A percentile compares a stretch with the other conserved stretches of the same genome.
These are phyloP conservation scores for Fusarium mangiferae DNA, from an alignment of 2,329 filamentous ascomycete genomes.

Conservation along the genomic window DNA sequence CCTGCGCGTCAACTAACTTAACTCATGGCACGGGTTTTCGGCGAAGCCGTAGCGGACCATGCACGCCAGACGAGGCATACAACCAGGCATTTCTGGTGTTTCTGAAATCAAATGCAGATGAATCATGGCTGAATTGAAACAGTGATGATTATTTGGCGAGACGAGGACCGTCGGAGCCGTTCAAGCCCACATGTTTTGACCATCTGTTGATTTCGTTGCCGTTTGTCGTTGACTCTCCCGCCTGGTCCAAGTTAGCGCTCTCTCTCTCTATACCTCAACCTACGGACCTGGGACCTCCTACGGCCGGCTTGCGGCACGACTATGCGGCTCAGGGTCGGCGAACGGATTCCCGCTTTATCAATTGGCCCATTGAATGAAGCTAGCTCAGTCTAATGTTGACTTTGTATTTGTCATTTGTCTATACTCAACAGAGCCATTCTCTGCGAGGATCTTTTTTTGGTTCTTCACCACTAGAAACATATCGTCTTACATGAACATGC, in stretches of 20 bases:
- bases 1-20: constrained; percentile 11
- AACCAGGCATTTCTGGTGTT: neutral
- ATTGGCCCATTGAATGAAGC: neutral
- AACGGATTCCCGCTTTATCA: neutral
- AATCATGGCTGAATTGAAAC: neutral
- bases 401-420: neutral
- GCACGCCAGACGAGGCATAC: constrained; percentile 7
- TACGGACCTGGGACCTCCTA: neutral
- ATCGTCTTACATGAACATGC: constrained; percentile 1
- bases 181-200: neutral
- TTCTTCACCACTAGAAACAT: neutral
- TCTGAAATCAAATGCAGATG: neutral
- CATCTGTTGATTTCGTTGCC: neutral
- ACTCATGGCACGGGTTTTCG: constrained; percentile 3
- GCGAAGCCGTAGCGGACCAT: constrained; percentile 23
- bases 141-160: neutral
- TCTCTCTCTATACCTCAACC: neutral
- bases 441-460: neutral
- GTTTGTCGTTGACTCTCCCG: neutral
- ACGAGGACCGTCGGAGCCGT: neutral
- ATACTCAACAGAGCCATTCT: neutral
- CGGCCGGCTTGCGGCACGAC: neutral
- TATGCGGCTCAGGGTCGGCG: constrained; percentile 1
- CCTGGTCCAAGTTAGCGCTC: neutral
- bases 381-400: neutral